Evolutionary conservation across 192 early-diverging fungal genomes (phyloP).

Genomic region (Irineochytrium annulatum): DNA sequence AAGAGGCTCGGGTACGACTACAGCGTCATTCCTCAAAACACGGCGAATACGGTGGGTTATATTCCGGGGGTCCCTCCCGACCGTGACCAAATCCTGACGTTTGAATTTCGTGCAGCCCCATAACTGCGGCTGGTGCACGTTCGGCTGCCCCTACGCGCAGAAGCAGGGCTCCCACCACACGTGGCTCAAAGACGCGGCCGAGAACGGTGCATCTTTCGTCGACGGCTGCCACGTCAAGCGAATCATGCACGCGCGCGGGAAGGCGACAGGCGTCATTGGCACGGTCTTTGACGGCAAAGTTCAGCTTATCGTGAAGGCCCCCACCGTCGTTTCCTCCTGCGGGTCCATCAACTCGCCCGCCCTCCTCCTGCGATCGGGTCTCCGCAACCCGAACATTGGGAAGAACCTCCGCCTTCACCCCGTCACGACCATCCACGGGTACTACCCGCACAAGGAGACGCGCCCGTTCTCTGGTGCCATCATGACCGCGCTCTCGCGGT

Average conservation of each 20-base stretch:
- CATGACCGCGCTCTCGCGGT: conserved; percentile 62
- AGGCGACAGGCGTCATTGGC: conserved; percentile 53
- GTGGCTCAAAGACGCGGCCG: conserved; percentile 65
- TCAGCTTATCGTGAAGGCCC: conserved; percentile 42
- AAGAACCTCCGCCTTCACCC: conserved; percentile 64
- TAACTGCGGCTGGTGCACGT: conserved; percentile 21
- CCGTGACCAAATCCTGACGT: too few species aligned
- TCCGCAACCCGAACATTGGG: conserved; percentile 69
- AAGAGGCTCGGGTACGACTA: conserved; percentile 55
- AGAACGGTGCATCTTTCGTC: conserved; percentile 59
- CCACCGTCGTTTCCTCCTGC: conserved; percentile 53
- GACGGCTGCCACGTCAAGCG: conserved; percentile 51
- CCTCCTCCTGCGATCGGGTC: conserved; percentile 57
- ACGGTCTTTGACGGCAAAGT: conserved; percentile 28
- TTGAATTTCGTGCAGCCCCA: too few species aligned
- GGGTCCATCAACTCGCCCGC: conserved; percentile 67
- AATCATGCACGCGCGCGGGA: conserved; percentile 51
- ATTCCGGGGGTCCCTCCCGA: conserved; percentile 16
- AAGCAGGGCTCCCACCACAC: conserved; percentile 67
- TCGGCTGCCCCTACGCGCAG: conserved; percentile 67
- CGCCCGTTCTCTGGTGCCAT: conserved; percentile 41
- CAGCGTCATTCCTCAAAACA: conserved; percentile 66
- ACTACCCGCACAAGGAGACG: conserved; percentile 55
- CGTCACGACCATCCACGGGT: conserved; percentile 53
- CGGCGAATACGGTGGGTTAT: conserved; percentile 25